Conservation (phyloP, 2,329 filamentous ascomycete genomes). For the Helminthosporium solani region DNA sequence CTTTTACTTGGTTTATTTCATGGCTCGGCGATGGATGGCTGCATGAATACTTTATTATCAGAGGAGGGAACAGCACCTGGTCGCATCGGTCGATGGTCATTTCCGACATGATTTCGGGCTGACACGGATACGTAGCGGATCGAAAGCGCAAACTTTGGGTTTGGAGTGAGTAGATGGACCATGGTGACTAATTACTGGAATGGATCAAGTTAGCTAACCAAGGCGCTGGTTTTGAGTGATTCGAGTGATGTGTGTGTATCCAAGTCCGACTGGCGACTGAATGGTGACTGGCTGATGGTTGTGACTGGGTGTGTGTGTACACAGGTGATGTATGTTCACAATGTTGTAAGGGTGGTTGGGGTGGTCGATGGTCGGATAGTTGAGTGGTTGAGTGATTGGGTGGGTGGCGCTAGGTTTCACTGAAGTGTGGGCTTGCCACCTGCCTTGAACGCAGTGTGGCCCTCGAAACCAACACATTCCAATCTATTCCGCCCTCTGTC, state of each 20-base stretch:
- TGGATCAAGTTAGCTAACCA: not conserved
- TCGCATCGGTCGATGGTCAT: not conserved
- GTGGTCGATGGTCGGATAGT: too few relatives aligned
- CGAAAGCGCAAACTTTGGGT: not conserved
- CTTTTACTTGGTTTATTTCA: not conserved
- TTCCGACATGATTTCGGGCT: not conserved
- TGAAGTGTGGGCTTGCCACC: constrained; percentile 1
- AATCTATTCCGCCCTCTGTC: too few relatives aligned
- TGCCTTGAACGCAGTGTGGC: too few relatives aligned
- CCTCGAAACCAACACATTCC: constrained; percentile 1
- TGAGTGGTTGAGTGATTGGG: not conserved
- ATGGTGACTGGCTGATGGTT: too few relatives aligned
- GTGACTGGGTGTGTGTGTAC: too few relatives aligned
- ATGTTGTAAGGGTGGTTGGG: too few relatives aligned
- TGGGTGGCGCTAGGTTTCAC: not conserved
- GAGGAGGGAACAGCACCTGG: not conserved
- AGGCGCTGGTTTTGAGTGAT: not conserved
- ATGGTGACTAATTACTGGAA: not conserved
- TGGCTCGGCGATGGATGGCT: not conserved
- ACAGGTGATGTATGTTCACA: too few relatives aligned
- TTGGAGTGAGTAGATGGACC: not conserved
- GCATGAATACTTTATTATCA: not conserved
- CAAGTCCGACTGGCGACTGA: too few relatives aligned
- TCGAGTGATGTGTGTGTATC: not conserved
- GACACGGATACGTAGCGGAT: not conserved